phyloP scores from a whole-genome alignment of 2,329 filamentous ascomycete species.

The Coleophoma cylindrospora region DNA sequence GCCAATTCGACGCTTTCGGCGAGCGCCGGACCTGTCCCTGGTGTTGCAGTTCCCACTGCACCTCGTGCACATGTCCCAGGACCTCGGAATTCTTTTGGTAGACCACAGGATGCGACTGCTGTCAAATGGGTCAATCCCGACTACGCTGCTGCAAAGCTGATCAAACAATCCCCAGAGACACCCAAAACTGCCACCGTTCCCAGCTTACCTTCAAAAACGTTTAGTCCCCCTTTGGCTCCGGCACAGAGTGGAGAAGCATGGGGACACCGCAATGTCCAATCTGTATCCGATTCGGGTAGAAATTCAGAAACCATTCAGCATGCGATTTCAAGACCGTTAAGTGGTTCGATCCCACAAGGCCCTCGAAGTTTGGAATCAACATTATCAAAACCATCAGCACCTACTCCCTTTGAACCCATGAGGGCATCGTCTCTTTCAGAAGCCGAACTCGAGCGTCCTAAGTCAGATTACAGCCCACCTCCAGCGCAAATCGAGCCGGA shows the following conservation, averaged over 20 bases:
- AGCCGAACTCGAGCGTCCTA: too few species aligned
- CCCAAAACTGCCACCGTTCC: background rate
- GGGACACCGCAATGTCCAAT: background rate
- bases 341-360: background rate
- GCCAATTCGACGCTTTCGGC: constrained; percentile 2
- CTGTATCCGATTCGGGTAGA: background rate
- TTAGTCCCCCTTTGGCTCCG: background rate
- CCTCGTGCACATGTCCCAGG: constrained; percentile 9
- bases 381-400: background rate
- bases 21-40: constrained; percentile 13
- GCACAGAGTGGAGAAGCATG: background rate
- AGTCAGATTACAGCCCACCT: too few species aligned
- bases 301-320: background rate
- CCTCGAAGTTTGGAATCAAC: background rate
- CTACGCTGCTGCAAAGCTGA: background rate
- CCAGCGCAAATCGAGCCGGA: background rate
- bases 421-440: too few species aligned
- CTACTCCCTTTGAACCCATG: too few species aligned
- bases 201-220: background rate
- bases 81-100: background rate
- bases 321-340: background rate
- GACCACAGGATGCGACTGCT: background rate
- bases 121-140: constrained; percentile 3
- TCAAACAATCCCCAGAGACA: background rate
- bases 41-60: constrained; percentile 21